Conservation (phyloP, 345 rosid species). For the Firmiana major region DNA sequence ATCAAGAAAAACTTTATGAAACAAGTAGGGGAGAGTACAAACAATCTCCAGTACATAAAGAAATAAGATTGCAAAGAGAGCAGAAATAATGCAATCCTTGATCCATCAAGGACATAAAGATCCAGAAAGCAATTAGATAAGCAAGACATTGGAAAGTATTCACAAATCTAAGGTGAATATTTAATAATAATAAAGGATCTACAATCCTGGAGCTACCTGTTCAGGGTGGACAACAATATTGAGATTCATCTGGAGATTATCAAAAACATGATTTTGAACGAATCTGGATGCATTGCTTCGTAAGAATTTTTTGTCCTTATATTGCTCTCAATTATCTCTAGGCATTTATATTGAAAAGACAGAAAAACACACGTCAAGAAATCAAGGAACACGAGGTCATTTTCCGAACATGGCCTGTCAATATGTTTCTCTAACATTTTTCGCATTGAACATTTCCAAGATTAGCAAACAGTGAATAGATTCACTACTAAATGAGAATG, state of each 20-base stretch:
- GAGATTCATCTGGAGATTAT: conserved; percentile 3
- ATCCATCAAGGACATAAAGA: neutral
- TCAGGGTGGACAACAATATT: neutral
- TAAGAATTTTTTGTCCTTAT: neutral
- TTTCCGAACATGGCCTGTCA: neutral
- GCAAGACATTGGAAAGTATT: neutral
- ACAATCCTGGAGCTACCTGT: neutral
- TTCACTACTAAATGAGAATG: neutral
- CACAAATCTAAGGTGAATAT: conserved; percentile 9
- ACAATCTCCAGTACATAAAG: neutral
- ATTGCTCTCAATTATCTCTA: neutral
- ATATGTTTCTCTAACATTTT: neutral
- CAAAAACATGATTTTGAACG: neutral
- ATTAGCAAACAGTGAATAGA: neutral
- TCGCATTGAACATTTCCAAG: neutral
- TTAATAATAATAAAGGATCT: conserved; percentile 13
- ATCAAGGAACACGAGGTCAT: neutral
- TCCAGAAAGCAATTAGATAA: neutral
- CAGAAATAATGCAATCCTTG: neutral
- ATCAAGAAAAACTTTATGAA: neutral
- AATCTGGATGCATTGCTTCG: neutral
- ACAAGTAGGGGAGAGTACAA: neutral
- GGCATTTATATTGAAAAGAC: conserved; percentile 5
- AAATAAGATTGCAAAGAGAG: neutral
- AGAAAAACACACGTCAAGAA: neutral